Conservation (phyloP, 2,329 filamentous ascomycete species). For the Paracorniculantispora psalliotae region DNA sequence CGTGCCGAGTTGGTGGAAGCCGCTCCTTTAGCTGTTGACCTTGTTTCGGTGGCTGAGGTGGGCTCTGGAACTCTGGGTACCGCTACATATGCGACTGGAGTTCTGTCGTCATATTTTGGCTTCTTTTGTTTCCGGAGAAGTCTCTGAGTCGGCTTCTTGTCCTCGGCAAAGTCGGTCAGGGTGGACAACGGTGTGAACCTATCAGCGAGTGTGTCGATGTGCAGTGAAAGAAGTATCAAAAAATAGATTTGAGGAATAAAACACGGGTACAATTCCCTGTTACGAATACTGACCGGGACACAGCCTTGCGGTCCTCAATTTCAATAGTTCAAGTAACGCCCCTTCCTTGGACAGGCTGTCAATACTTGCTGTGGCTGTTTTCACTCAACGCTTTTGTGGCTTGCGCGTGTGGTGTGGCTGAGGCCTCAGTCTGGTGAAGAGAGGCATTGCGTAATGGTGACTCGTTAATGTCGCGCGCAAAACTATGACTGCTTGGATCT, state of each 20-base stretch:
- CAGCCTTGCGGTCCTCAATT: background rate
- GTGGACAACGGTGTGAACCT: background rate
- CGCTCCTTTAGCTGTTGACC: background rate
- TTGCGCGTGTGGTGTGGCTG: background rate
- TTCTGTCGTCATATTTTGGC: background rate
- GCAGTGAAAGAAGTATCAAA: too few relatives aligned
- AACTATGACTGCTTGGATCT: background rate
- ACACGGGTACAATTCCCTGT: background rate
- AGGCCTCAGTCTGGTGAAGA: background rate
- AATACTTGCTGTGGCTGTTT: background rate
- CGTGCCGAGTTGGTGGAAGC: background rate
- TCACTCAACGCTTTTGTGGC: background rate
- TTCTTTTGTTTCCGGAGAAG: background rate
- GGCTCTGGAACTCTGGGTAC: background rate
- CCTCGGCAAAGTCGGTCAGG: background rate
- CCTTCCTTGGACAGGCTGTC: background rate
- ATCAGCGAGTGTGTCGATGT: too few relatives aligned
- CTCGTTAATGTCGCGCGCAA: background rate
- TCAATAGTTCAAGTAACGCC: background rate
- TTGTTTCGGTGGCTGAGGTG: background rate
- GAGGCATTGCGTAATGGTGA: constrained; percentile 10
- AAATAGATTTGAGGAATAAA: too few relatives aligned
- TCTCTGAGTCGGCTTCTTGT: background rate
- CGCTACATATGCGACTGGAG: background rate
- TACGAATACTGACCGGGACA: background rate